Evolutionary conservation across 352 stramenopile species (phyloP).

Genomic region (Plasmopara halstedii): DNA sequence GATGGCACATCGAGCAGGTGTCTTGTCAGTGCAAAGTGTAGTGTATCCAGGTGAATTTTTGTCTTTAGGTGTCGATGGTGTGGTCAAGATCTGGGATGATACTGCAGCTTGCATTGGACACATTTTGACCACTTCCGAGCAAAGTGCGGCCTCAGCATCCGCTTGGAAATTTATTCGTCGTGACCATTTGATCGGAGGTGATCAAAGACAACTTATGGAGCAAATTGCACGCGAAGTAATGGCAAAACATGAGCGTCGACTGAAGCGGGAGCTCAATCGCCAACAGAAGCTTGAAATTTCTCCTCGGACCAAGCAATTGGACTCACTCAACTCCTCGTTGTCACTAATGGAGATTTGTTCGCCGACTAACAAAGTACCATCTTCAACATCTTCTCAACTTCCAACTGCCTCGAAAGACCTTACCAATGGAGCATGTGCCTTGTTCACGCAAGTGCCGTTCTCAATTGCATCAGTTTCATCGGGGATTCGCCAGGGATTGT

Average conservation of each 20-base stretch:
- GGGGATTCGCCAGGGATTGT: slow-evolving; percentile 32
- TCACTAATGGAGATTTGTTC: not conserved
- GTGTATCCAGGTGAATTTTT: slow-evolving; percentile 39
- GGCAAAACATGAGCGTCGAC: slow-evolving; percentile 26
- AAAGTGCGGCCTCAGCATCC: slow-evolving; percentile 7
- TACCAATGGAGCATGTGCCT: slow-evolving; percentile 12
- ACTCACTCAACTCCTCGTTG: not conserved
- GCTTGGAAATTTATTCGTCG: slow-evolving; percentile 50
- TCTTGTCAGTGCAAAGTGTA: slow-evolving; percentile 31
- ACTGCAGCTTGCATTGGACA: slow-evolving; percentile 30
- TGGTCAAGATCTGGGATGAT: slow-evolving; percentile 46
- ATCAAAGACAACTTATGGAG: slow-evolving; percentile 23
- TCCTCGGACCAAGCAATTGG: not conserved
- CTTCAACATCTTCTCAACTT: slow-evolving; percentile 1
- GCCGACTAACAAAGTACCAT: not conserved
- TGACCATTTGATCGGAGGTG: slow-evolving; percentile 22
- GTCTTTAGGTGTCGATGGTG: slow-evolving; percentile 33
- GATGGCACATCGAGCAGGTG: slow-evolving; percentile 30
- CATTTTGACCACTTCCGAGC: slow-evolving; percentile 32
- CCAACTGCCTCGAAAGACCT: slow-evolving; percentile 16
- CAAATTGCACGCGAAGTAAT: slow-evolving; percentile 35
- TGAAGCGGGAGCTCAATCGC: slow-evolving; percentile 17
- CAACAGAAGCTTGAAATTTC: not conserved
- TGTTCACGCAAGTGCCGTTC: slow-evolving; percentile 27
- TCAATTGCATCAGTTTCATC: slow-evolving; percentile 33